phyloP scores from a whole-genome alignment of 805 yeast genomes.

The Yamadazyma philogaea region DNA sequence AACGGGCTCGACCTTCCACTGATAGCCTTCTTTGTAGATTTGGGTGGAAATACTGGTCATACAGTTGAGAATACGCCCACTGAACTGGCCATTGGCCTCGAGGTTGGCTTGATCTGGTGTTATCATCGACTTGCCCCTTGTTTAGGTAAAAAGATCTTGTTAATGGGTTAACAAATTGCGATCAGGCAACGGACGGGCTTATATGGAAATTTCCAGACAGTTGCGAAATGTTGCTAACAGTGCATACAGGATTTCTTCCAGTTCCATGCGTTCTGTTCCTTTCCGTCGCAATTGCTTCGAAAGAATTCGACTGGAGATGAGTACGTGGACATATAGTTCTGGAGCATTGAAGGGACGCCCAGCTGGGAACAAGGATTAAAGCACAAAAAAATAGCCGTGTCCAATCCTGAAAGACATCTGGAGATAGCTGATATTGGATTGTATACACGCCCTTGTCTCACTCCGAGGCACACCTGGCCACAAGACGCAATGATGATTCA shows the following conservation, averaged over 20 bases:
- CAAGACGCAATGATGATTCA: too few species aligned
- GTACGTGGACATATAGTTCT: too few species aligned
- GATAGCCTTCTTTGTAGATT: constrained; percentile 35
- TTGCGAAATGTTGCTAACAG: constrained; percentile 1
- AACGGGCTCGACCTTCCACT: constrained; percentile 59
- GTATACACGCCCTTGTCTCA: not conserved
- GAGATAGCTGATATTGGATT: too few species aligned
- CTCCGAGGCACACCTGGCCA: not conserved
- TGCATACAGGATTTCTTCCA: not conserved
- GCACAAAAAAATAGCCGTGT: too few species aligned
- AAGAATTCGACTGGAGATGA: too few species aligned
- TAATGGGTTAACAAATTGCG: not conserved
- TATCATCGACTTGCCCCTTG: constrained; percentile 19
- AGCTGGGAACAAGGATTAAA: too few species aligned
- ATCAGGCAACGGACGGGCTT: not conserved
- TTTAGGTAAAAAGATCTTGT: constrained; percentile 15
- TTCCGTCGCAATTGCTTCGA: too few species aligned
- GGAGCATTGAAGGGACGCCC: too few species aligned
- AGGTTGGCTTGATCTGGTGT: constrained; percentile 29
- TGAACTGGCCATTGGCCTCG: constrained; percentile 34
- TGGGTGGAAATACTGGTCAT: constrained; percentile 68
- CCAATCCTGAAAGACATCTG: too few species aligned
- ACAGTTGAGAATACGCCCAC: constrained; percentile 67
- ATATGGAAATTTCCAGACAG: not conserved
- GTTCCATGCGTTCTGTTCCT: too few species aligned